Evolutionary conservation across 768 basidiomycete species (phyloP), one percentile per base, ranked within the genome.

Genomic region (Amanita muscaria): DNA sequence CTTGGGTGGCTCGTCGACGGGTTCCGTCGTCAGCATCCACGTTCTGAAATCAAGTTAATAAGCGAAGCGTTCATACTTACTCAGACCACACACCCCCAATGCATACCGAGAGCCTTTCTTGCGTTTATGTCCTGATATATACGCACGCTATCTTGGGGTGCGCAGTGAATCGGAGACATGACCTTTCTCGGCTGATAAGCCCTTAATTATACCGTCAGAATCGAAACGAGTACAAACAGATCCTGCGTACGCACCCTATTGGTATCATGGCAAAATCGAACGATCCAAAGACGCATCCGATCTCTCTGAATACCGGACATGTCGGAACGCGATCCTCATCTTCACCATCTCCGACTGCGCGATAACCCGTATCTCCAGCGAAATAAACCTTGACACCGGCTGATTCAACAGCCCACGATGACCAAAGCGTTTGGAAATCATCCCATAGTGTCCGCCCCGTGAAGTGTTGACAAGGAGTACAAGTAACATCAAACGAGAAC

Each of bases 251-350:
- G 55, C 63, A 73, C 71, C 79, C 74, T n/a, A 83, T 83, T 0
- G 84, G 83, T 47, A 87, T 79, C 58, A 84, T 57, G 3, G 79
- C 79, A 24, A 85, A 60, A 54, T 86, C 82, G 51, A 87, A 79
- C 0, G 69, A 72, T 0, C 79, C 80, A 49, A 77, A 77, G 9
- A 56, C 58, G 38, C 73, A 65, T 2, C 85, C 86, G 40, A 89
- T 80, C 58, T 82, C 73, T 54, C 72, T 70, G 59, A 89, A 89
- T 3, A 73, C 84, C 4, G 85, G 86, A 56, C 85, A 88, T 9
- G 67, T 60, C 1, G 80, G 74, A 2, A 74, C 66, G n/a, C 61
- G 59, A 1, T 73, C 66, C 58, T 70, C 76, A 51, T 67, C 71
- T 58, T 74, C 65, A 1, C 67, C 71, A 49, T 63, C 65, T 37